phyloP scores from a whole-genome alignment of 176 grass and related monocot species.

The Bothriochloa decipiens region DNA sequence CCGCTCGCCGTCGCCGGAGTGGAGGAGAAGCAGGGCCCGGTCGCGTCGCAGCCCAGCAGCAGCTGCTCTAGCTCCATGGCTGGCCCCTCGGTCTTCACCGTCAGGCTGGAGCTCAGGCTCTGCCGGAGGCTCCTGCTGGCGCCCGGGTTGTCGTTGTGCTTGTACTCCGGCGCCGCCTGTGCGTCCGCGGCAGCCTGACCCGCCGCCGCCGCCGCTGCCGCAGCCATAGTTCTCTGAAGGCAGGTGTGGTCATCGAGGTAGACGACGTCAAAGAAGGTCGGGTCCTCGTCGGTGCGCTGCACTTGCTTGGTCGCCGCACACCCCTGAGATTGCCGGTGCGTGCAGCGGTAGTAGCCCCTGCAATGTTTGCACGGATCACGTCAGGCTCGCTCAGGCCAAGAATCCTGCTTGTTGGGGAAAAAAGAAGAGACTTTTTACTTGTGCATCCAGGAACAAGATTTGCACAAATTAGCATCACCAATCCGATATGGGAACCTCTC shows the following conservation, averaged over 20 bases:
- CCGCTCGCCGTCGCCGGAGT: slow-evolving; percentile 36
- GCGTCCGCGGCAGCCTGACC: neutral
- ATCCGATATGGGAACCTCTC: no score
- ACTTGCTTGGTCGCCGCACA: slow-evolving; percentile 72
- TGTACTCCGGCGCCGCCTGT: neutral
- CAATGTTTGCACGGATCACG: neutral
- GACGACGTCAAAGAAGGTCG: slow-evolving; percentile 57
- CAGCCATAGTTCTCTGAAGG: neutral
- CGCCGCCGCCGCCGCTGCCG: no score
- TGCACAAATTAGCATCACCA: no score
- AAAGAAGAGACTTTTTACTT: neutral
- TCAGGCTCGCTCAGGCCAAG: no score
- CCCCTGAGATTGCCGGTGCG: slow-evolving; percentile 41
- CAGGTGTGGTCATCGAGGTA: slow-evolving; percentile 77
- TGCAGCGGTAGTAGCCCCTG: slow-evolving; percentile 85
- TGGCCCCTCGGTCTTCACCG: slow-evolving; percentile 50
- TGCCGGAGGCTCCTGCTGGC: slow-evolving; percentile 16
- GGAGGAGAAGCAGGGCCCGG: slow-evolving; percentile 39
- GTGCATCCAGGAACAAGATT: neutral
- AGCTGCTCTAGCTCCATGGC: neutral
- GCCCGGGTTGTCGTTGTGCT: slow-evolving; percentile 8
- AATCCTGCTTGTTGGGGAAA: no score
- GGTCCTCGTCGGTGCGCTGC: slow-evolving; percentile 67
- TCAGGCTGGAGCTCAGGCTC: slow-evolving; percentile 25
- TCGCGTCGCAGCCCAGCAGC: neutral